These are phyloP conservation scores for Scopulariopsis brevicaulis DNA, from an alignment of 2,329 filamentous ascomycete species.

Conservation along the genomic window DNA sequence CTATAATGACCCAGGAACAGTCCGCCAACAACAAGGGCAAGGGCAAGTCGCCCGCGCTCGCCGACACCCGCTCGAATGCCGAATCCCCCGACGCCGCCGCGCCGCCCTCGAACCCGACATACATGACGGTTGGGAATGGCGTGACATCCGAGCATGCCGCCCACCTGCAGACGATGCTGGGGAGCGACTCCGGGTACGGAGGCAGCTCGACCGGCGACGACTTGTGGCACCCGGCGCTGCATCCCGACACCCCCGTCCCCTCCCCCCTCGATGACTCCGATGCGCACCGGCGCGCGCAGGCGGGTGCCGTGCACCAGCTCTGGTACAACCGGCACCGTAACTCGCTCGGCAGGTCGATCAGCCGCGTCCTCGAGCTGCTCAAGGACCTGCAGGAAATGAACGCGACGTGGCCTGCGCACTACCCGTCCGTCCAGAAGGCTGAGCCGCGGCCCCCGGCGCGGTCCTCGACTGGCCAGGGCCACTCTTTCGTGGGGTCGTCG, in stretches of 20 bases:
- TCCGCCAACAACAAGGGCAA: conserved; percentile 41
- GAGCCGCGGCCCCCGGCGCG: conserved; percentile 15
- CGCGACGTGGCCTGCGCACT: conserved; percentile 83
- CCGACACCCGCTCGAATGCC: conserved; percentile 12
- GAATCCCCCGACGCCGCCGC: conserved; percentile 16
- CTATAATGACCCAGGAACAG: conserved; percentile 49
- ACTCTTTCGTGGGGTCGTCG: conserved; percentile 53
- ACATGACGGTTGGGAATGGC: conserved; percentile 82
- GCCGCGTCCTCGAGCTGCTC: conserved; percentile 72
- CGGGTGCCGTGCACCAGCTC: conserved; percentile 81
- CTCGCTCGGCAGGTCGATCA: conserved; percentile 78
- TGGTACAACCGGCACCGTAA: conserved; percentile 91
- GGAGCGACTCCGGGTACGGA: conserved; percentile 86
- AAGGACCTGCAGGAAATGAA: conserved; percentile 83
- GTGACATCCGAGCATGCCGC: conserved; percentile 72
- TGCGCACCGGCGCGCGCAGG: conserved; percentile 37
- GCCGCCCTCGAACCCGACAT: conserved; percentile 40
- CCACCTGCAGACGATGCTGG: conserved; percentile 68
- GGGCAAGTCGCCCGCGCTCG: conserved; percentile 31
- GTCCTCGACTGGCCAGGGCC: conserved; percentile 43
- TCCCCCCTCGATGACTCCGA: conserved; percentile 14
- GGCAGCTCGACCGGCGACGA: conserved; percentile 62
- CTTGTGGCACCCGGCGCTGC: conserved; percentile 24
- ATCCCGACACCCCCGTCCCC: conserved; percentile 9
- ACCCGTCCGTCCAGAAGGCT: conserved; percentile 68